Percentiles rank a stretch among this genome's conserved stretches.
phyloP scores from a whole-genome alignment of 495 filamentous ascomycete genomes.

The Penicillium simplicissimum region DNA sequence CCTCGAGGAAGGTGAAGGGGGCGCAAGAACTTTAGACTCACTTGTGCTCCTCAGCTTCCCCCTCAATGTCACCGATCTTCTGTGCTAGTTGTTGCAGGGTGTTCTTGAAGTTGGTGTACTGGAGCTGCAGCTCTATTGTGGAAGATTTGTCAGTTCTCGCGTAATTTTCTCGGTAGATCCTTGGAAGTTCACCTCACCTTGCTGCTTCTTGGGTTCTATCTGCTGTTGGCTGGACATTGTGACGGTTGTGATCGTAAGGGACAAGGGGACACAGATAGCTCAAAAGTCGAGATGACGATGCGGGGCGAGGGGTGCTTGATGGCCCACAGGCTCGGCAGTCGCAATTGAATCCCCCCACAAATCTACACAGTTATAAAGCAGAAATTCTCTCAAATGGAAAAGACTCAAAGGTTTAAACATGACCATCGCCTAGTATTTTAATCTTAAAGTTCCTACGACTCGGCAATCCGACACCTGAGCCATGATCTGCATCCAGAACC shows the following conservation, averaged over 20 bases:
- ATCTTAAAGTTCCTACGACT: not conserved
- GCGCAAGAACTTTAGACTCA: slow-evolving; percentile 48
- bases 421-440: not conserved
- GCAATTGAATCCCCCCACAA: slow-evolving; percentile 3
- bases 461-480: not conserved
- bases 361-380: not conserved
- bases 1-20: not conserved
- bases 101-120: slow-evolving; percentile 96
- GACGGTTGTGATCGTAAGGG: slow-evolving; percentile 20
- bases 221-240: slow-evolving; percentile 50
- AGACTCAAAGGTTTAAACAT: not conserved
- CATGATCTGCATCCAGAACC: not conserved
- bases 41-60: slow-evolving; percentile 98
- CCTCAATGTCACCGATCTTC: slow-evolving; percentile 96
- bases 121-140: slow-evolving; percentile 78
- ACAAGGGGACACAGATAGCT: slow-evolving; percentile 21
- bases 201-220: slow-evolving; percentile 70
- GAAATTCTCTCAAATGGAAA: not conserved
- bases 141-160: slow-evolving; percentile 15
- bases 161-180: not conserved
- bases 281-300: slow-evolving; percentile 40
- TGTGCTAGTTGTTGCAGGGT: slow-evolving; percentile 88
- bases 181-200: slow-evolving; percentile 58
- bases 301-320: slow-evolving; percentile 33
- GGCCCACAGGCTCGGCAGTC: slow-evolving; percentile 17